phyloP scores from a whole-genome alignment of 176 grass and related monocot genomes.

The Areca catechu region DNA sequence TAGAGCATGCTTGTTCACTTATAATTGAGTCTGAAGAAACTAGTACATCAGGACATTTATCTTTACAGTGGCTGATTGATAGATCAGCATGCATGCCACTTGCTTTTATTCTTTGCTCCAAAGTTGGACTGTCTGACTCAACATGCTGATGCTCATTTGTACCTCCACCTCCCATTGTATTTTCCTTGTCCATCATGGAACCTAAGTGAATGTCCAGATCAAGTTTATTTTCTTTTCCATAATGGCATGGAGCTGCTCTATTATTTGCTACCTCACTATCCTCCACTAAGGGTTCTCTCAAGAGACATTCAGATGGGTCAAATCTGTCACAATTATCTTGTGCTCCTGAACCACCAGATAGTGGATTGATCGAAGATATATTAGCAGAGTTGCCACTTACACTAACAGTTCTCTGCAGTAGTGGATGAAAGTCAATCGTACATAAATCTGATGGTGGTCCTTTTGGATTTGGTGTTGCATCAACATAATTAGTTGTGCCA shows the following conservation, averaged over 20 bases:
- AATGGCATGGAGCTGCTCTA: conserved; percentile 24
- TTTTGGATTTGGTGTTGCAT: not conserved
- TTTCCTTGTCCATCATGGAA: conserved; percentile 28
- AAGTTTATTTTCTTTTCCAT: conserved; percentile 47
- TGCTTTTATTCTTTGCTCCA: not conserved
- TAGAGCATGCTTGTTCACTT: conserved; percentile 19
- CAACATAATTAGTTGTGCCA: conserved; percentile 4
- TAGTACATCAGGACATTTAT: not conserved
- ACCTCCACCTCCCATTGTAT: conserved; percentile 8
- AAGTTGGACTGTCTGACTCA: conserved; percentile 2
- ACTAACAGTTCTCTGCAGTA: conserved; percentile 58
- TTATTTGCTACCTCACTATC: conserved; percentile 22
- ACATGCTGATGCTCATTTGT: conserved; percentile 2
- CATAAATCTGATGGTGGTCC: conserved; percentile 37
- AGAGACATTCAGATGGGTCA: conserved; percentile 25
- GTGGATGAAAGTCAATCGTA: conserved; percentile 81
- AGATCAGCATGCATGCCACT: conserved; percentile 20
- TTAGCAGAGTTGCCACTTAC: conserved; percentile 6
- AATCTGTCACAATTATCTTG: conserved; percentile 19
- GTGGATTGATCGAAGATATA: not conserved
- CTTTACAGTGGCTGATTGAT: conserved; percentile 6
- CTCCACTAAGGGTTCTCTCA: conserved; percentile 23
- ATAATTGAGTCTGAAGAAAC: conserved; percentile 13
- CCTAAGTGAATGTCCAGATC: conserved; percentile 71
- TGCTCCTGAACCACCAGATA: not conserved